A percentile compares a stretch with the other conserved stretches of the same genome.
Evolutionary conservation across 2,329 filamentous ascomycete genomes (phyloP).

Genomic region (Colletotrichum camelliae): DNA sequence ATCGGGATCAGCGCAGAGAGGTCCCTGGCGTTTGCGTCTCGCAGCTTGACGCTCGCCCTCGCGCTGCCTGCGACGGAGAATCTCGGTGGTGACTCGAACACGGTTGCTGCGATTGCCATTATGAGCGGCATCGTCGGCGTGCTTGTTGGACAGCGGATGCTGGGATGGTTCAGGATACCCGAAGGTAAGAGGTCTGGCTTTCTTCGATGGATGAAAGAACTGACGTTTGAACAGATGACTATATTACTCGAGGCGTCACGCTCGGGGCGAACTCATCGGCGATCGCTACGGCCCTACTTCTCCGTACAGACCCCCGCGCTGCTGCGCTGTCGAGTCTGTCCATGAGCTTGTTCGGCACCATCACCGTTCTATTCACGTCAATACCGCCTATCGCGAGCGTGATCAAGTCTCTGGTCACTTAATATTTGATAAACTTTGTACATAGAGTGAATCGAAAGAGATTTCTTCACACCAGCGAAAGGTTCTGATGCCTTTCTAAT

Average conservation of each 20-base stretch:
- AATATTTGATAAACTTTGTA: rapidly evolving
- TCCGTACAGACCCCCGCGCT: constrained; percentile 61
- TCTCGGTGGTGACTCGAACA: constrained; percentile 60
- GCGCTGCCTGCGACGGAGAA: constrained; percentile 62
- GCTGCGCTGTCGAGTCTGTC: constrained; percentile 64
- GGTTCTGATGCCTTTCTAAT: too few species aligned
- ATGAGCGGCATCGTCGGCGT: constrained; percentile 65
- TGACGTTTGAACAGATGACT: constrained; percentile 52
- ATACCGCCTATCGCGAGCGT: constrained; percentile 57
- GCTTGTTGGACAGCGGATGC: constrained; percentile 55
- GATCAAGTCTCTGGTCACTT: constrained; percentile 49
- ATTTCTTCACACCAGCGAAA: not conserved
- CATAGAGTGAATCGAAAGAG: rapidly evolving
- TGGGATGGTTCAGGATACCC: constrained; percentile 56
- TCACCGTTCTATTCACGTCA: constrained; percentile 63
- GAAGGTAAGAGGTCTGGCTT: constrained; percentile 43
- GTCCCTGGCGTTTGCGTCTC: constrained; percentile 59
- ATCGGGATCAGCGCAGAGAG: constrained; percentile 59
- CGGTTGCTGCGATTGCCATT: constrained; percentile 62
- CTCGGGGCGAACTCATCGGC: constrained; percentile 66
- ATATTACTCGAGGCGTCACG: constrained; percentile 66
- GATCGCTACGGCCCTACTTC: constrained; percentile 61
- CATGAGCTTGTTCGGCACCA: constrained; percentile 66
- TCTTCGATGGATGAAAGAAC: rapidly evolving
- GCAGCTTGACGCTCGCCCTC: constrained; percentile 65